phyloP scores from a whole-genome alignment of 1,284 basidiomycete genomes.

The Apiotrichum montevideense region DNA sequence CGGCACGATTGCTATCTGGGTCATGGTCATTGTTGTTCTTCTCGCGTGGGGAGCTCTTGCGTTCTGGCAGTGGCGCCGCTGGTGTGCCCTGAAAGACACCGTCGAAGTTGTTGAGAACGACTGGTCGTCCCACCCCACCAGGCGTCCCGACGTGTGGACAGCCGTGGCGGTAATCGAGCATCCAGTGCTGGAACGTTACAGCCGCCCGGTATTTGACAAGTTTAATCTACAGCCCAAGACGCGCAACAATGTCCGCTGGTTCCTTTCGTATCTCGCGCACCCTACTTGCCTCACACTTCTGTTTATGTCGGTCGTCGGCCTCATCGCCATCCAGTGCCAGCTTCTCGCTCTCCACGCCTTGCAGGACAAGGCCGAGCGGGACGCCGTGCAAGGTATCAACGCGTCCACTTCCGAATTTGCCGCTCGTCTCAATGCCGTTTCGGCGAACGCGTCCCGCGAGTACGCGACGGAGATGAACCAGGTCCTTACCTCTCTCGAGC shows the following conservation, averaged over 20 bases:
- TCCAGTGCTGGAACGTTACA: constrained; percentile 41
- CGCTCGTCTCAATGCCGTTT: constrained; percentile 68
- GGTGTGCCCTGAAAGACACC: constrained; percentile 32
- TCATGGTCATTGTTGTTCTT: constrained; percentile 52
- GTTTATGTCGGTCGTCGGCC: constrained; percentile 79
- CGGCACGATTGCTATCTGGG: constrained; percentile 66
- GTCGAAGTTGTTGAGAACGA: constrained; percentile 36
- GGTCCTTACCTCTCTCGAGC: constrained; percentile 63
- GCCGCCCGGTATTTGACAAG: constrained; percentile 19
- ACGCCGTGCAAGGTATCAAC: constrained; percentile 56
- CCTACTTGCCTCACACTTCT: constrained; percentile 82
- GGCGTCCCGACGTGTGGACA: constrained; percentile 29
- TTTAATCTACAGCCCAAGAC: constrained; percentile 21
- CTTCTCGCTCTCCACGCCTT: constrained; percentile 67
- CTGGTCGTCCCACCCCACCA: constrained; percentile 15
- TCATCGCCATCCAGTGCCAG: constrained; percentile 84
- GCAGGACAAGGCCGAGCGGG: constrained; percentile 57
- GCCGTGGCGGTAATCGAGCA: constrained; percentile 42
- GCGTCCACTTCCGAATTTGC: constrained; percentile 67
- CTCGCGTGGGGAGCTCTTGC: constrained; percentile 38
- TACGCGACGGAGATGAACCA: constrained; percentile 73
- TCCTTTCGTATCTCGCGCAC: constrained; percentile 77
- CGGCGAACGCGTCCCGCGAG: constrained; percentile 66
- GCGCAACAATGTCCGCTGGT: constrained; percentile 42
- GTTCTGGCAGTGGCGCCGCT: constrained; percentile 45